phyloP scores from a whole-genome alignment of 139 green algal species.

The Pseudopediastrum boryanum region DNA sequence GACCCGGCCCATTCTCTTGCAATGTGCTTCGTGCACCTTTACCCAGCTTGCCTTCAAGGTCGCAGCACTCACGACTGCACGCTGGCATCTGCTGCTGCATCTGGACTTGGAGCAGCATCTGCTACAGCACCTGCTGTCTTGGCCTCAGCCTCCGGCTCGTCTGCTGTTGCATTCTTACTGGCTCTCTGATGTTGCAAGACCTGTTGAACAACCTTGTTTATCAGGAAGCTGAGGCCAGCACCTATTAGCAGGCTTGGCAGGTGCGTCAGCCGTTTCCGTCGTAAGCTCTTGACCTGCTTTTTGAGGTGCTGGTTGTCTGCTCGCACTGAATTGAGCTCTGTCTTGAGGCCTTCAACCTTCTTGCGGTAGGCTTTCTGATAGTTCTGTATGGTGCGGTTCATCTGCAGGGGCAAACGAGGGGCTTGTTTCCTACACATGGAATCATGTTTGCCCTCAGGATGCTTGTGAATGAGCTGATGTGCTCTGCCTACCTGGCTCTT shows the following conservation, averaged over 20 bases:
- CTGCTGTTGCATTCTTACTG: too few relatives aligned
- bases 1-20: too few relatives aligned
- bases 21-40: too few relatives aligned
- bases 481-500: slow-evolving; percentile 26
- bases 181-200: background rate
- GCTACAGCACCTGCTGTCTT: too few relatives aligned
- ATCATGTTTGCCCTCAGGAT: background rate
- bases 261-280: slow-evolving; percentile 24
- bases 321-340: slow-evolving; percentile 37
- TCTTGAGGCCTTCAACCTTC: slow-evolving; percentile 60
- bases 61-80: too few relatives aligned
- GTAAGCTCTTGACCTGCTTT: slow-evolving; percentile 36
- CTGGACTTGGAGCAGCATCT: too few relatives aligned
- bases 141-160: too few relatives aligned
- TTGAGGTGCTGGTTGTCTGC: slow-evolving; percentile 39
- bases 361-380: slow-evolving; percentile 67
- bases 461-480: too few relatives aligned
- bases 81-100: too few relatives aligned
- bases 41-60: too few relatives aligned
- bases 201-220: background rate
- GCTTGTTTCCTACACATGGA: background rate
- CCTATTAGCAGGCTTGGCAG: slow-evolving; percentile 35
- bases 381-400: slow-evolving; percentile 65
- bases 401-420: slow-evolving; percentile 27
- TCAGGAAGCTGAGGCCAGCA: slow-evolving; percentile 12